Conservation (phyloP, 129 eudicot species). For the Glebionis coronaria region DNA sequence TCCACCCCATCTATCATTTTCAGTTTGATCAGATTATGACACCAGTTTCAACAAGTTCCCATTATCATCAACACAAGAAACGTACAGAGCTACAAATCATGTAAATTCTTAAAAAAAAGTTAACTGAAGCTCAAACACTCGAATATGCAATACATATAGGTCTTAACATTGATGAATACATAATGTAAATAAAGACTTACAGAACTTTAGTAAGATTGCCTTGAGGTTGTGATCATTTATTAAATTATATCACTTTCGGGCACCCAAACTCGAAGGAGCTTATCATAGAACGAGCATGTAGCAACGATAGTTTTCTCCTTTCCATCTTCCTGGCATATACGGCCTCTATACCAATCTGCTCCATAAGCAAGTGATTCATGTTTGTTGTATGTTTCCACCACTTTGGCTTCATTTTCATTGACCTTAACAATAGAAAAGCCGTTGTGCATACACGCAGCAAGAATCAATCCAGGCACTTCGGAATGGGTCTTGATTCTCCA, state of each 20-base stretch:
- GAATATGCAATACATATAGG: conserved; percentile 6
- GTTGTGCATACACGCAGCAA: conserved; percentile 93
- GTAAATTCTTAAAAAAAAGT: conserved; percentile 8
- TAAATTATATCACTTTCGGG: conserved; percentile 48
- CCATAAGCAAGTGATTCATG: conserved; percentile 94
- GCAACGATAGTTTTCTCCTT: conserved; percentile 50
- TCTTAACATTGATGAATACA: conserved; percentile 8
- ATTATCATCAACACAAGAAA: conserved; percentile 6
- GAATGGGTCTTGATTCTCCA: conserved; percentile 93
- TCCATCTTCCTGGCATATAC: conserved; percentile 25
- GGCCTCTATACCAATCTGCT: conserved; percentile 85
- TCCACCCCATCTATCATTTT: conserved; percentile 35
- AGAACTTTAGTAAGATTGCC: conserved; percentile 1
- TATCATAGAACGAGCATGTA: conserved; percentile 89
- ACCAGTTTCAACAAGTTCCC: conserved; percentile 9
- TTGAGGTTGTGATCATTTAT: neutral
- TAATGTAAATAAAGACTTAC: conserved; percentile 9
- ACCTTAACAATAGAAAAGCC: conserved; percentile 79
- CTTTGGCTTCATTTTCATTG: conserved; percentile 35
- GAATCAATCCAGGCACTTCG: conserved; percentile 40
- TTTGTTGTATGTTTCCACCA: conserved; percentile 53
- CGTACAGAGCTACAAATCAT: conserved; percentile 7
- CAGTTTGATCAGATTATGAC: conserved; percentile 13
- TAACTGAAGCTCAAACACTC: conserved; percentile 1
- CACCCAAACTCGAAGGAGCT: conserved; percentile 75